Base-by-base conservation (phyloP, 1,139 yeast species). In the Geotrichum macrosporum region DNA sequence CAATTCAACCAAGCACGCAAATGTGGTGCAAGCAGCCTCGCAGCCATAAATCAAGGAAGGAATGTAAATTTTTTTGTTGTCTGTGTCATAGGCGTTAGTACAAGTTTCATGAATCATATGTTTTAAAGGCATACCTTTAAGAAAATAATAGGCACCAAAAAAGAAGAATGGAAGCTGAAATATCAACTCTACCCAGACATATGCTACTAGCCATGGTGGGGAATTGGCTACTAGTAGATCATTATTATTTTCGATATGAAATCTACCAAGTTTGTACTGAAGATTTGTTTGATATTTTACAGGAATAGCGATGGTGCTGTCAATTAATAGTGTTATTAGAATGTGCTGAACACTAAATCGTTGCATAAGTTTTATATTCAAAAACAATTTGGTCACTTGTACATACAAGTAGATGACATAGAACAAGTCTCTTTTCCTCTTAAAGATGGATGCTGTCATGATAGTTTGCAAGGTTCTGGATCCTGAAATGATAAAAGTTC, bases 131-230 rank as follows among this genome's bases (percentile, higher is more conserved):
- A 36, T 46, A 54, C 64, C 64, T 31, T 53, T 53, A 37, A 52
- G 50, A 35, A 65, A 53, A 40, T 57, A 52, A 39, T 53, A 53
- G 2, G 66, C 63, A 1, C 70, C 82, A 47, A 69, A 61, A 44
- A 82, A 60, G 63, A 89, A 89, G 26, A 84, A 70, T 0, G 97
- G 97, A 44, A 84, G 65, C 65, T 89, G 97, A 58, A 84, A 74
- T 2, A 79, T 48, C 44, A 88, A 56, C 63, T 89, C 97, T 43
- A 86, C 62, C 57, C 74, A 66, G 1, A 88, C 94, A 64, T 83
- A 87, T 32, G 76, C 67, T 53, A 74, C 68, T 49, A 89, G 73
- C 96, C 96, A 88, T 1, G 61, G 55, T 1, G 83, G 80, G 5
- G 84, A 78, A 12, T 73, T 64, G 2, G 65, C 61, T 12, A 86